Conservation (phyloP, 2,329 filamentous ascomycete species). For the Erysiphe pulchra region DNA sequence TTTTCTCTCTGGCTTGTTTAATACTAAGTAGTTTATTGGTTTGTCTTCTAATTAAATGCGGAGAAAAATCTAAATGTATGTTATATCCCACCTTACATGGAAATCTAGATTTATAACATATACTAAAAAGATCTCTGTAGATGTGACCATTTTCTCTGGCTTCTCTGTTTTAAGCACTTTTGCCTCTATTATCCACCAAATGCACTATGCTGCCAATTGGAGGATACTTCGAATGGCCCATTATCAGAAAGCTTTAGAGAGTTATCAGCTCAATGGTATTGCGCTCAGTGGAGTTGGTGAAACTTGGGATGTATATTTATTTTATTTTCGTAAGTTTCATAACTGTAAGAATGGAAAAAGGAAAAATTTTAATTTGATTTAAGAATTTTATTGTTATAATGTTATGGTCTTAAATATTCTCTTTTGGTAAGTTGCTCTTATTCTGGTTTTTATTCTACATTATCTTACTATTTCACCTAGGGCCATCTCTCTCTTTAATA, state of each 20-base stretch:
- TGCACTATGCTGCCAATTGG: constrained; percentile 10
- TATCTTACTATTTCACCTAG: constrained; percentile 7
- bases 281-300: constrained; percentile 18
- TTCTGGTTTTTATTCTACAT: background rate
- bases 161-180: constrained; percentile 10
- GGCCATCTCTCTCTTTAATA: constrained; percentile 16
- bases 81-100: background rate
- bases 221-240: constrained; percentile 10
- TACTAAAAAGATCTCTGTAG: constrained; percentile 3
- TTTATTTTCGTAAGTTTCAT: constrained; percentile 20
- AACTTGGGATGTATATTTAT: constrained; percentile 19
- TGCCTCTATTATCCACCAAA: constrained; percentile 11
- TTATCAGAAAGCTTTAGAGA: constrained; percentile 14
- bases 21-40: constrained; percentile 6
- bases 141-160: constrained; percentile 9
- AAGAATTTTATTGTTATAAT: constrained; percentile 25
- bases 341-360: background rate
- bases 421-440: constrained; percentile 17
- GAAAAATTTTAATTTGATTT: background rate
- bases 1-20: constrained; percentile 11
- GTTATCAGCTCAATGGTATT: constrained; percentile 17
- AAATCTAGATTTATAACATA: background rate
- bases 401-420: constrained; percentile 21
- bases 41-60: constrained; percentile 10
- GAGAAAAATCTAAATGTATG: constrained; percentile 12